A percentile compares a stretch with the other conserved stretches of the same genome.
phyloP scores from a whole-genome alignment of 805 yeast genomes.

The Yarrowia divulgata region DNA sequence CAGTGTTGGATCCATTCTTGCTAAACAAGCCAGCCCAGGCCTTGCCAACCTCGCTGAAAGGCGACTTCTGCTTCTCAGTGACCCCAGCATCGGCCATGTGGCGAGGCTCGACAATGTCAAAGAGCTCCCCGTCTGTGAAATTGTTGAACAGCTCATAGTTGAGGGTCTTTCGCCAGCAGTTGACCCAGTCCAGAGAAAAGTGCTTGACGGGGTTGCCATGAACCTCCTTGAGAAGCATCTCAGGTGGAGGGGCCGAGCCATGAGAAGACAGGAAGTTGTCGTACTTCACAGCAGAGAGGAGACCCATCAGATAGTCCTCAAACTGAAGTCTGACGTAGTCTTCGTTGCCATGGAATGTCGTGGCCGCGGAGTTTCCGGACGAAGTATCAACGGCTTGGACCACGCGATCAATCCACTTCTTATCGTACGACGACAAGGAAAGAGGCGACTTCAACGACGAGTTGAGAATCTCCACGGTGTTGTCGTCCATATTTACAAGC shows the following conservation, averaged over 20 bases:
- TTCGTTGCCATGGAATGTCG: slow-evolving; percentile 71
- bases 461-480: slow-evolving; percentile 51
- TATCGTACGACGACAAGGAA: slow-evolving; percentile 66
- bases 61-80: slow-evolving; percentile 17
- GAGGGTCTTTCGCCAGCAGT: slow-evolving; percentile 61
- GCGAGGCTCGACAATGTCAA: slow-evolving; percentile 63
- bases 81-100: slow-evolving; percentile 48
- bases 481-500: slow-evolving; percentile 69
- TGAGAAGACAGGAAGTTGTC: slow-evolving; percentile 59
- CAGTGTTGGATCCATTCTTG: slow-evolving; percentile 17
- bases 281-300: slow-evolving; percentile 75
- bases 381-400: slow-evolving; percentile 57
- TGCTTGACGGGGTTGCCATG: slow-evolving; percentile 53
- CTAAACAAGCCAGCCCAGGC: slow-evolving; percentile 26
- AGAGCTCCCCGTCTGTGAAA: slow-evolving; percentile 72
- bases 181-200: slow-evolving; percentile 58
- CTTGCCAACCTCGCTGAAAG: slow-evolving; percentile 29
- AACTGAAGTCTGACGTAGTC: slow-evolving; percentile 87
- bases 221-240: slow-evolving; percentile 48
- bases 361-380: slow-evolving; percentile 15
- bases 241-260: slow-evolving; percentile 52
- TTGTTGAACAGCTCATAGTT: slow-evolving; percentile 63
- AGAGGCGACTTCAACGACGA: slow-evolving; percentile 55
- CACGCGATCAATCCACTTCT: slow-evolving; percentile 73
- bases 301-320: slow-evolving; percentile 85